phyloP scores from a whole-genome alignment of 345 rosid species.

The Brassica cretica region DNA sequence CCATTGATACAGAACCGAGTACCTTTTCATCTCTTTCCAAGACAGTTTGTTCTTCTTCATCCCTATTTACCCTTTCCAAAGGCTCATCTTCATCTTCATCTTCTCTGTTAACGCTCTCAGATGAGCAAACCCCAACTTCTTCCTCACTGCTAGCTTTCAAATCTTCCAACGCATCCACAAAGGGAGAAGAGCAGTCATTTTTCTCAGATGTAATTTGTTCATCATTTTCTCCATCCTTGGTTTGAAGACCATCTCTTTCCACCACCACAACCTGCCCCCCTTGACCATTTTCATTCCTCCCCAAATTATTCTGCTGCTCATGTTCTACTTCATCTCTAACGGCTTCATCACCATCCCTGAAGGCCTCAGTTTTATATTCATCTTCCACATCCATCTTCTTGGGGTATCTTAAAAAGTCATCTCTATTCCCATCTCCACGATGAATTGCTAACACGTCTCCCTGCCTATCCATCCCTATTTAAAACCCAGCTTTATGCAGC shows the following conservation, averaged over 20 bases:
- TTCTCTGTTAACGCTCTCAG: constrained; percentile 24
- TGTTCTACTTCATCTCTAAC: neutral
- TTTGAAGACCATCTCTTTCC: constrained; percentile 16
- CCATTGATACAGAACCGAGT: constrained; percentile 16
- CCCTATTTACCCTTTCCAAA: constrained; percentile 5
- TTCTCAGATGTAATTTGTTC: neutral
- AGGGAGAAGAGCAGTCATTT: neutral
- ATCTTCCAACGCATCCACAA: constrained; percentile 22
- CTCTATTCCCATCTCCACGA: constrained; percentile 27
- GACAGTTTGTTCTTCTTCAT: neutral
- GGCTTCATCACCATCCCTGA: constrained; percentile 27
- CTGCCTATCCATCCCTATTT: constrained; percentile 28
- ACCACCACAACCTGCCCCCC: neutral
- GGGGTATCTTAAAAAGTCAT: constrained; percentile 19
- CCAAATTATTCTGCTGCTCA: neutral
- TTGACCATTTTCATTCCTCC: neutral
- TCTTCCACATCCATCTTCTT: constrained; percentile 28
- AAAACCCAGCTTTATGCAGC: neutral
- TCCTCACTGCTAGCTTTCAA: constrained; percentile 2
- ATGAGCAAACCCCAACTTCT: constrained; percentile 6
- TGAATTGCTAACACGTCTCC: constrained; percentile 40
- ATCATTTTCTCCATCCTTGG: constrained; percentile 10
- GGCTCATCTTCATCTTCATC: constrained; percentile 11
- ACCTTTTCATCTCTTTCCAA: constrained; percentile 27
- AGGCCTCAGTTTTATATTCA: neutral